Conservation (phyloP, 1,139 yeast genomes). For the Blastobotrys buckinghamii region DNA sequence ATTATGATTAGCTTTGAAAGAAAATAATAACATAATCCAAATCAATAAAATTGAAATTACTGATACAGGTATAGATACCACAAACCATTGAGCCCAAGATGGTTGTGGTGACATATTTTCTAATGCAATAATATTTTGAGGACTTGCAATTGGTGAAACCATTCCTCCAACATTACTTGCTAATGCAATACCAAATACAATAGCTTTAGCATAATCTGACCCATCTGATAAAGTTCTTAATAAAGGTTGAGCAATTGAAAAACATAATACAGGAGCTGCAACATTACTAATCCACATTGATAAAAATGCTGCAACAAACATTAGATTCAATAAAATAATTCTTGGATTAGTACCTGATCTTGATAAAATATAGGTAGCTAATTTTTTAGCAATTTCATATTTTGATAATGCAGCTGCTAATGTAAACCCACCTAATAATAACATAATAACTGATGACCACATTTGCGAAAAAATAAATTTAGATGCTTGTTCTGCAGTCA, state of each 20-base stretch:
- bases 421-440: conserved; percentile 87
- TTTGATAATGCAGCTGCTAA: conserved; percentile 91
- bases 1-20: conserved; percentile 54
- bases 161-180: conserved; percentile 93
- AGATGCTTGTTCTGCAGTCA: conserved; percentile 65
- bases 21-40: conserved; percentile 64
- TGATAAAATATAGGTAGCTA: conserved; percentile 74
- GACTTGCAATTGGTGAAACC: conserved; percentile 95
- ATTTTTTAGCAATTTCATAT: conserved; percentile 77
- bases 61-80: conserved; percentile 76
- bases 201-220: conserved; percentile 72
- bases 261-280: conserved; percentile 92
- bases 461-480: conserved; percentile 71
- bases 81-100: conserved; percentile 94
- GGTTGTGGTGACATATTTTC: conserved; percentile 86
- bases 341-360: conserved; percentile 85
- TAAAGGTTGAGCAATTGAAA: conserved; percentile 82
- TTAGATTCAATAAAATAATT: conserved; percentile 65
- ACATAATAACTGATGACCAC: conserved; percentile 94
- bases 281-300: conserved; percentile 97
- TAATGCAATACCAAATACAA: conserved; percentile 83
- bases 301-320: conserved; percentile 78
- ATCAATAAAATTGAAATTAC: conserved; percentile 54
- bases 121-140: conserved; percentile 87
- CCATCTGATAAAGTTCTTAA: conserved; percentile 75